Conservation (phyloP, 306 rosid species). For the Abrus pulchellus region DNA sequence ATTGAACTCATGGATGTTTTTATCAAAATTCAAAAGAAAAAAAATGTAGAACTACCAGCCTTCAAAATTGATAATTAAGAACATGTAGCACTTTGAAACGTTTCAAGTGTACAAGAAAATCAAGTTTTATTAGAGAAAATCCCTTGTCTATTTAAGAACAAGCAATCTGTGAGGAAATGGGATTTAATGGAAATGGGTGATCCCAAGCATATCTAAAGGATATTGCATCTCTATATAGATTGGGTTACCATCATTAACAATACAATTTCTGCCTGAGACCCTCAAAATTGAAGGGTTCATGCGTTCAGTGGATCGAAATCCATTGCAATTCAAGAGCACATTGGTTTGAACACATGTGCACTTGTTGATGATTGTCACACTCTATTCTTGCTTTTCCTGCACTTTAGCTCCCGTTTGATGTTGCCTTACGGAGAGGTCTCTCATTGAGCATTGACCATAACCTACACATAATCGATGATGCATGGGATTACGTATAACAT, state of each 20-base stretch:
- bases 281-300: conserved; percentile 50
- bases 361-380: conserved; percentile 43
- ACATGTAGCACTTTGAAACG: too few species aligned
- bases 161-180: conserved; percentile 16
- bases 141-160: conserved; percentile 40
- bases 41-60: too few species aligned
- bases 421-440: conserved; percentile 39
- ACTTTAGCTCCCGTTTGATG: conserved; percentile 40
- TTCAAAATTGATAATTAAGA: too few species aligned
- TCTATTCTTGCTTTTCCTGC: conserved; percentile 51
- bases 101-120: too few species aligned
- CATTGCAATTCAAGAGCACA: conserved; percentile 40
- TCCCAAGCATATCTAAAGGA: conserved; percentile 46
- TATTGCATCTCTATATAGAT: background rate
- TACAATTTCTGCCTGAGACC: conserved; percentile 8
- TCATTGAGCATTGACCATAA: conserved; percentile 37
- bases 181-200: conserved; percentile 17
- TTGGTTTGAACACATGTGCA: conserved; percentile 38
- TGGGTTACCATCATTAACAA: conserved; percentile 42
- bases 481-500: background rate
- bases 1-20: too few species aligned
- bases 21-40: too few species aligned
- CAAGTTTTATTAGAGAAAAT: background rate
- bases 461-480: conserved; percentile 31
- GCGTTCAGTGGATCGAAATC: conserved; percentile 43